Base-by-base conservation (phyloP, 1,284 basidiomycete species). In the Trichosporon sp. region DNA sequence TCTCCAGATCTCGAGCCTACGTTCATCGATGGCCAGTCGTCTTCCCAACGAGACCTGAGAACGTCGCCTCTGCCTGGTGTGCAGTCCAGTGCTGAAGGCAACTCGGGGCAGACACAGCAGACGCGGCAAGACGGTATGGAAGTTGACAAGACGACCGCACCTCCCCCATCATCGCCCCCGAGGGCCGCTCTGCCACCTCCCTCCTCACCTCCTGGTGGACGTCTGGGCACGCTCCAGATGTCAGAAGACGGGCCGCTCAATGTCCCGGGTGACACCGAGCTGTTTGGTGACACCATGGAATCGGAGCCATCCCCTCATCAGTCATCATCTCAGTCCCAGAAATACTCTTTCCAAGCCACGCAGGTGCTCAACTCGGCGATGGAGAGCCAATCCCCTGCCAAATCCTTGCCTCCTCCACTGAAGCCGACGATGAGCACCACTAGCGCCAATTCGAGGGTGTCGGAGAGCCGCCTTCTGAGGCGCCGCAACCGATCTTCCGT, bases 281-380 rank as follows among this genome's bases (percentile, higher is more conserved):
- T 60, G 56, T 60, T 60, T n/a, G 56, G 56, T 9, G 56, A 60
- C 15, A 60, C 56, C 7, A 60, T 60, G 56, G 56, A 60, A 15
- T 60, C 56, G 56, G 56, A n/a, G 18, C 18, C 27, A 29, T 60
- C 56, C 6, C 56, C 56, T 9, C 56, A 60, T n/a, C 15, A n/a
- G 7, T 31, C 56, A 2, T 60, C 56, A 9, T 23, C 27, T 5
- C 56, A 31, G 13, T 60, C 56, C 5, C 56, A 60, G 56, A 29
- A 29, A 6, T 60, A 60, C 15, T 60, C 56, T 8, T 60, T 60
- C 31, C 27, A 60, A 7, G 56, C 56, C 8, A 60, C 56, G 7
- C 56, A 60, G 18, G 56, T 60, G 13, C 56, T 60, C 27, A 60
- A 60, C 18, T 15, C 29, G 25, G 53, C 27, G 11, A 31, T 31